Base-by-base conservation (phyloP, 441 rosid genomes). In the Mallotus japonicus region DNA sequence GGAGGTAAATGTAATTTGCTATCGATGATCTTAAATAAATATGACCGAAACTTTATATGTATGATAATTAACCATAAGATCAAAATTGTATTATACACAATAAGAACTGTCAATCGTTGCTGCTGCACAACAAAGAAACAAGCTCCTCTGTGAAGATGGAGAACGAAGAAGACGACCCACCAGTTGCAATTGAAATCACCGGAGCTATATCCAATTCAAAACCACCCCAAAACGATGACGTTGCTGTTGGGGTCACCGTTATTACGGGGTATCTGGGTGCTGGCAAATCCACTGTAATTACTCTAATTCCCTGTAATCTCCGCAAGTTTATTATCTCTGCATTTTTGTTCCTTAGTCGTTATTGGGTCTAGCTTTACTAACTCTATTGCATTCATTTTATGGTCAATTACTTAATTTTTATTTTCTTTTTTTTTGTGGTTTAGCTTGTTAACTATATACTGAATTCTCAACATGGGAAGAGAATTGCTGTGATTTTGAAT, bases 241-340 rank as follows among this genome's bases (percentile, higher is more conserved):
- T 78, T 69, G 67, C 95, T 0, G 97, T 92, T 20, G 93, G 98
- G 16, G 90, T 95, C 47, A 90, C 95, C 57, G 87, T 95, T 74
- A 85, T 95, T 83, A 90, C 99, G 0, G 99, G 99, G 71, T 92
- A 92, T 79, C 93, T 95, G 71, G 99, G 99, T 62, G 90, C 98
- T 57, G 99, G 99, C 50, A 91, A 91, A 78, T 95, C 99, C 85
- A 95, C 97, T 13, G 97, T 94, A 85, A 85, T 75, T 14, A 60
- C 17, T 40, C 50, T 34, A 58, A 63, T 68, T 60, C 40, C 40
- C 40, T 37, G 40, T 3, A 37, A 37, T 37, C 40, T 37, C 40
- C 40, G 40, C 40, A 37, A 37, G 40, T 37, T 37, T 37, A 37
- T 37, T 37, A 37, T 37, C 6, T 37, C 40, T 37, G 40, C 40